Conservation (phyloP, 768 basidiomycete species). For the Exidia glandulosa region DNA sequence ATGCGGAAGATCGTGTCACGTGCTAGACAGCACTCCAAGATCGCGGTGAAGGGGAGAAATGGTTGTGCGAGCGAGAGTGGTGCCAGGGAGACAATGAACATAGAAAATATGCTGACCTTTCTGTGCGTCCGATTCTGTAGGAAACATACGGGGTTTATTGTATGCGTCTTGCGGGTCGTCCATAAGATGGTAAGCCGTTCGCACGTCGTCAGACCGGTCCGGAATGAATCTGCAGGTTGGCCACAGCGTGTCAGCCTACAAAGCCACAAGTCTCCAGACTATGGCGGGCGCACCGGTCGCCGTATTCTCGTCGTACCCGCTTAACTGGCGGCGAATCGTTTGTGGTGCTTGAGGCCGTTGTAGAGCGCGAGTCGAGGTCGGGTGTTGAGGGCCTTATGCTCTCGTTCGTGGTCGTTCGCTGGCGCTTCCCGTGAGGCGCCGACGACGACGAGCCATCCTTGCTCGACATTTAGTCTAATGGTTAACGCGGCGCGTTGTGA, state of each 20-base stretch:
- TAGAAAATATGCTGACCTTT: constrained; percentile 33
- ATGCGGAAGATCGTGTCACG: background rate
- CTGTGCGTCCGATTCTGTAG: constrained; percentile 63
- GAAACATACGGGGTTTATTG: constrained; percentile 49
- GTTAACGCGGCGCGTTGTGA: no score
- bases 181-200: constrained; percentile 51
- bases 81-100: constrained; percentile 4
- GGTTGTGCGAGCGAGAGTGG: background rate
- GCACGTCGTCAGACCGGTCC: constrained; percentile 45
- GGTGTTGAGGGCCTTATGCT: background rate
- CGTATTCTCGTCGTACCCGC: background rate
- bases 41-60: no score
- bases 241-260: background rate
- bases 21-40: background rate
- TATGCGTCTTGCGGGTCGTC: constrained; percentile 48
- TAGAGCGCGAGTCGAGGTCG: background rate
- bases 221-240: constrained; percentile 46
- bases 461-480: no score
- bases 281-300: background rate
- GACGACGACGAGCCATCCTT: no score
- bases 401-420: background rate
- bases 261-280: background rate
- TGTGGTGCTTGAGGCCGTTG: background rate
- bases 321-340: background rate
- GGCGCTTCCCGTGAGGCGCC: no score